phyloP scores from a whole-genome alignment of 495 filamentous ascomycete genomes.

The Melanomma pulvis-pyrius region DNA sequence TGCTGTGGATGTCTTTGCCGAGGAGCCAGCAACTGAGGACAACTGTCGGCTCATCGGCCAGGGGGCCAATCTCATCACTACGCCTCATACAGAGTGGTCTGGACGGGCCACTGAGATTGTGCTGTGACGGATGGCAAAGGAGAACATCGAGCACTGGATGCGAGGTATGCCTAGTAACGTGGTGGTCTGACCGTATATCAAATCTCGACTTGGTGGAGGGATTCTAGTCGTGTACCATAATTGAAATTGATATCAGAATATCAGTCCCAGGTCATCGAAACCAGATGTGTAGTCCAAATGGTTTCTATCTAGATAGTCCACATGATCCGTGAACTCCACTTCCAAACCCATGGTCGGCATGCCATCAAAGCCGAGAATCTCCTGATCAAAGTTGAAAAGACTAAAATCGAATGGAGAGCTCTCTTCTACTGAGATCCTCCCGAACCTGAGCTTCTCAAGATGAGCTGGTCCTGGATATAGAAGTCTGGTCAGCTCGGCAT shows the following conservation, averaged over 20 bases:
- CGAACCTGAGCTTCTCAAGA: constrained; percentile 18
- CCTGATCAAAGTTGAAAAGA: constrained; percentile 15
- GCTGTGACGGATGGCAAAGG: neutral
- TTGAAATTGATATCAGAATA: neutral
- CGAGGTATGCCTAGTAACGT: too few species aligned
- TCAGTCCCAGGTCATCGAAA: constrained; percentile 9
- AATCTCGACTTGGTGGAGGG: too few species aligned
- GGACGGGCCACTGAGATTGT: neutral
- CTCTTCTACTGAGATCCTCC: constrained; percentile 2
- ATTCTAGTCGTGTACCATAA: neutral
- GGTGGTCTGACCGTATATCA: too few species aligned
- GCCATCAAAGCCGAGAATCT: constrained; percentile 13
- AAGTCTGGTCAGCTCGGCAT: constrained; percentile 15
- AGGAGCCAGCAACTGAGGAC: neutral
- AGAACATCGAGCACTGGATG: neutral
- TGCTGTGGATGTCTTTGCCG: neutral
- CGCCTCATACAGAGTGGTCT: neutral
- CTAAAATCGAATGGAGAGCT: constrained; percentile 15
- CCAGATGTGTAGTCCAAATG: neutral
- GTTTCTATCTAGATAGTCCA: neutral
- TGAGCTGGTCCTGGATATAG: constrained; percentile 19
- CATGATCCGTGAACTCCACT: neutral
- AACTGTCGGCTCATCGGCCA: neutral
- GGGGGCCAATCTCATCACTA: neutral
- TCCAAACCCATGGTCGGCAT: constrained; percentile 1